These are phyloP conservation scores for Thalassiosira livingstoniorum DNA, from an alignment of 352 stramenopile species.

Conservation along the genomic window DNA sequence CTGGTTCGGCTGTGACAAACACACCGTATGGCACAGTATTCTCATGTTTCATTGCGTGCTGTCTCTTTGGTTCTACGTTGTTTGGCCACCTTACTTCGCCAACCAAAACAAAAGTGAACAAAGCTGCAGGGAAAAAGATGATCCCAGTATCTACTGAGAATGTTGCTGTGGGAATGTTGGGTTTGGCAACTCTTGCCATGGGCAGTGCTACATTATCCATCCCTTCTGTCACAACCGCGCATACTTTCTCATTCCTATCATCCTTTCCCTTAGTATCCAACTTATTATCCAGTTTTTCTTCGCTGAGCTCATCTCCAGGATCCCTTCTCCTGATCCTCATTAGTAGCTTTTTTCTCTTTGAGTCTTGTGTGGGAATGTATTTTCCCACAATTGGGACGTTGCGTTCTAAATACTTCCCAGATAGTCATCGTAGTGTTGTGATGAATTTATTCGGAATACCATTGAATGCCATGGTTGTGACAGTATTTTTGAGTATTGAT, in stretches of 20 bases:
- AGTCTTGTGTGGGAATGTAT: slow-evolving; percentile 89
- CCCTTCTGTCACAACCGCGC: slow-evolving; percentile 10
- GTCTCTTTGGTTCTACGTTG: slow-evolving; percentile 80
- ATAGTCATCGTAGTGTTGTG: slow-evolving; percentile 86
- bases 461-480: slow-evolving; percentile 88
- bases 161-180: slow-evolving; percentile 77
- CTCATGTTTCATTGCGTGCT: slow-evolving; percentile 85
- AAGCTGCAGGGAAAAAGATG: slow-evolving; percentile 39
- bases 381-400: slow-evolving; percentile 88
- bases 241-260: slow-evolving; percentile 31
- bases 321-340: slow-evolving; percentile 63
- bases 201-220: slow-evolving; percentile 63
- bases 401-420: slow-evolving; percentile 86
- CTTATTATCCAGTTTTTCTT: slow-evolving; percentile 35
- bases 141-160: slow-evolving; percentile 72
- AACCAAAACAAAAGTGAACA: slow-evolving; percentile 40
- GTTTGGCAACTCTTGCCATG: slow-evolving; percentile 79
- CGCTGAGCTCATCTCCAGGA: slow-evolving; percentile 29
- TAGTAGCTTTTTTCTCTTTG: slow-evolving; percentile 87
- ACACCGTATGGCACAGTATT: slow-evolving; percentile 84
- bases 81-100: slow-evolving; percentile 64
- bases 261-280: slow-evolving; percentile 49
- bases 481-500: slow-evolving; percentile 87
- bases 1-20: slow-evolving; percentile 41
- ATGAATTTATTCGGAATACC: slow-evolving; percentile 91